Evolutionary conservation across 108 stramenopile genomes (phyloP).

Genomic region (Skeletonema menzelii): DNA sequence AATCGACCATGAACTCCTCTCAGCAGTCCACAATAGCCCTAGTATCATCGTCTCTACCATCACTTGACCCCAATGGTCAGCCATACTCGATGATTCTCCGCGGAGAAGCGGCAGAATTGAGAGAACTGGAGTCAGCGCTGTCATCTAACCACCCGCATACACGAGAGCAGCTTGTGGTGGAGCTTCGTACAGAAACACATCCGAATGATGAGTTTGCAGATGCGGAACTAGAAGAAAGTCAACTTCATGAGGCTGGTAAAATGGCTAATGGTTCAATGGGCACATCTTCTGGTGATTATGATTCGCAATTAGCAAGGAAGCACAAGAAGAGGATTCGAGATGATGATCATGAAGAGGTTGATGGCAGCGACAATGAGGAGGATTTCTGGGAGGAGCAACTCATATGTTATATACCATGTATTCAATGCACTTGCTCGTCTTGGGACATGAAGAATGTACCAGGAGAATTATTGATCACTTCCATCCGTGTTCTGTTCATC

Average conservation of each 20-base stretch:
- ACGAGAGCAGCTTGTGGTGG: constrained; percentile 12
- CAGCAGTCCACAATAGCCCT: constrained; percentile 6
- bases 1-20: constrained; percentile 12
- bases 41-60: constrained; percentile 25
- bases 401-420: constrained; percentile 27
- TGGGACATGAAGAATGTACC: constrained; percentile 39
- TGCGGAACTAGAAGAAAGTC: neutral
- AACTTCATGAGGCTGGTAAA: neutral
- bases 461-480: constrained; percentile 44
- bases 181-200: neutral
- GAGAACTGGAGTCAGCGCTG: constrained; percentile 14
- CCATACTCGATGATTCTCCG: constrained; percentile 43
- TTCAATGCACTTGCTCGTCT: constrained; percentile 39
- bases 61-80: constrained; percentile 43
- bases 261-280: neutral
- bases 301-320: neutral
- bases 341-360: constrained; percentile 6
- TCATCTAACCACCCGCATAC: constrained; percentile 11
- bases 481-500: constrained; percentile 45
- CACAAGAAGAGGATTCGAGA: constrained; percentile 26
- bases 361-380: constrained; percentile 16
- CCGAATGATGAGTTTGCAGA: constrained; percentile 14
- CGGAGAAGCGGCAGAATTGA: constrained; percentile 36
- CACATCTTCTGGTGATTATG: neutral
- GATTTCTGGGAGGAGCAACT: constrained; percentile 22